Percentiles rank a stretch among this genome's conserved stretches.
phyloP scores from a whole-genome alignment of 306 rosid species.

The Styphnolobium japonicum region DNA sequence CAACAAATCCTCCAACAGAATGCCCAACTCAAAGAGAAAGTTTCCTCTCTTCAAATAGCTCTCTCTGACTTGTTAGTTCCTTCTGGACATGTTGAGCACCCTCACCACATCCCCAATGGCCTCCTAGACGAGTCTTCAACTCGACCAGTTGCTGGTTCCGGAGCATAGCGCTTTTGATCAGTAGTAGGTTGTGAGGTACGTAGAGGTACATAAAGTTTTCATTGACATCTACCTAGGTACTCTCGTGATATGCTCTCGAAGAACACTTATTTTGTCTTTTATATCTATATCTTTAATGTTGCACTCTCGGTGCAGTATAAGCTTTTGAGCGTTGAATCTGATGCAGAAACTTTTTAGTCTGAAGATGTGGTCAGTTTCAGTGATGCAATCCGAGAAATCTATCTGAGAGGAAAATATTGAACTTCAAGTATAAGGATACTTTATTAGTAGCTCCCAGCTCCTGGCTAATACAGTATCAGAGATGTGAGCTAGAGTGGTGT shows the following conservation, averaged over 20 bases:
- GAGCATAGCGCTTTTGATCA: constrained; percentile 10
- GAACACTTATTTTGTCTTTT: background rate
- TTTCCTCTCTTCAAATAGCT: constrained; percentile 35
- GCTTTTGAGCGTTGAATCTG: background rate
- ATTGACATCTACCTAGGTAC: too few species aligned
- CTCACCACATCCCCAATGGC: constrained; percentile 17
- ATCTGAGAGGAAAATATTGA: background rate
- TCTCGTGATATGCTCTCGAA: background rate
- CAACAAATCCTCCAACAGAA: constrained; percentile 41
- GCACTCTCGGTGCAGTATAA: background rate
- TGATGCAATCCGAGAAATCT: background rate
- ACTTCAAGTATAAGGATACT: background rate
- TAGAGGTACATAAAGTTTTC: background rate
- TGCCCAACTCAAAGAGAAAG: constrained; percentile 39
- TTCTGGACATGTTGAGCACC: constrained; percentile 19
- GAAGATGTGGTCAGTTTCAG: constrained; percentile 13
- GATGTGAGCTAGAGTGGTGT: background rate
- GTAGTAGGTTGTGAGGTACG: background rate
- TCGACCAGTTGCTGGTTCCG: constrained; percentile 23
- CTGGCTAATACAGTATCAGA: background rate
- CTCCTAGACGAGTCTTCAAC: constrained; percentile 28
- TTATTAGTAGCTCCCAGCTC: background rate
- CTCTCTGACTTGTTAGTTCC: constrained; percentile 31
- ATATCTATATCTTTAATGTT: background rate
- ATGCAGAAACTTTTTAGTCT: constrained; percentile 11